phyloP scores from a whole-genome alignment of 2,329 filamentous ascomycete genomes.

The Epichloe typhina region DNA sequence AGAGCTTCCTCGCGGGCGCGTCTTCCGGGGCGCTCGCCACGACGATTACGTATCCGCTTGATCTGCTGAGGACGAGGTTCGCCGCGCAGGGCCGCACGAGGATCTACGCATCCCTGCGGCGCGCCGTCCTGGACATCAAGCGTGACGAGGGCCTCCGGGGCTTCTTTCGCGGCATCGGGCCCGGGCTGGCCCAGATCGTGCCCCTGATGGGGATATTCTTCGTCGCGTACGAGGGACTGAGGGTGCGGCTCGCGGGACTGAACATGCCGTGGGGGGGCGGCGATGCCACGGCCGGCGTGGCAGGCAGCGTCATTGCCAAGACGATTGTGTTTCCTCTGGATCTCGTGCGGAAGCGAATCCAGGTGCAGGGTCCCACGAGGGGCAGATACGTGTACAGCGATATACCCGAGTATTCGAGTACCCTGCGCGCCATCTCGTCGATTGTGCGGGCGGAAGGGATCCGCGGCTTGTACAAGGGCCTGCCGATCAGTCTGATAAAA shows the following conservation, averaged over 20 bases:
- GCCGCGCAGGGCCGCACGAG: constrained; percentile 77
- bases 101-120: constrained; percentile 61
- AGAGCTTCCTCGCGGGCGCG: constrained; percentile 76
- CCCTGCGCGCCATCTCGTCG: constrained; percentile 49
- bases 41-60: constrained; percentile 76
- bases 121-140: constrained; percentile 59
- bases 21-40: constrained; percentile 73
- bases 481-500: constrained; percentile 83
- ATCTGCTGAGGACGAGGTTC: constrained; percentile 86
- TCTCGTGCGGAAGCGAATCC: constrained; percentile 80
- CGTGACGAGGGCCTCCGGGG: constrained; percentile 61
- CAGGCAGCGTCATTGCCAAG: constrained; percentile 73
- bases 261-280: constrained; percentile 59
- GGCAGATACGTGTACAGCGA: constrained; percentile 68
- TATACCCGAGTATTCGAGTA: constrained; percentile 69
- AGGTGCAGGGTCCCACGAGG: constrained; percentile 86
- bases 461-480: constrained; percentile 72
- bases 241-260: constrained; percentile 41
- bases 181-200: constrained; percentile 75
- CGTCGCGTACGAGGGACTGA: constrained; percentile 67
- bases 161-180: constrained; percentile 78
- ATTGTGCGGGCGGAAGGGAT: constrained; percentile 64
- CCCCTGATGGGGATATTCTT: constrained; percentile 98
- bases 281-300: constrained; percentile 70
- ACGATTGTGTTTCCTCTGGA: constrained; percentile 88